A percentile compares a stretch with the other conserved stretches of the same genome.
Conservation (phyloP, 345 rosid species). For the Eutrema yunnanense region DNA sequence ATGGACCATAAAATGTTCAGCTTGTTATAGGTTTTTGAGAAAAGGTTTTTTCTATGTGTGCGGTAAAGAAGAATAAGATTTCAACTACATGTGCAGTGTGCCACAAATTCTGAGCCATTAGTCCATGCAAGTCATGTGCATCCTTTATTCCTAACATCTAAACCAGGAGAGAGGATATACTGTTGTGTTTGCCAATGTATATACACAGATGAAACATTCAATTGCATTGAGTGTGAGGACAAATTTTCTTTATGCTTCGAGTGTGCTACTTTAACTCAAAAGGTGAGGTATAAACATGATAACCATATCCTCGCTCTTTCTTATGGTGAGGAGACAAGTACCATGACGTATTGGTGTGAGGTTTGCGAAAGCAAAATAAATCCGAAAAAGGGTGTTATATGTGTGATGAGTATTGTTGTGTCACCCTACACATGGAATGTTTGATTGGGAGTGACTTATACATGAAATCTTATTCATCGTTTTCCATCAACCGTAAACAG, state of each 20-base stretch:
- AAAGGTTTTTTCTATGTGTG: too few species aligned
- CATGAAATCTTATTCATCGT: not conserved
- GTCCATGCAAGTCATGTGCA: not conserved
- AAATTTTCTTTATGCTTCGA: not conserved
- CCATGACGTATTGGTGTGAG: not conserved
- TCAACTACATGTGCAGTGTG: not conserved
- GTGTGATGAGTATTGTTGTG: not conserved
- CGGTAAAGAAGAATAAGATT: too few species aligned
- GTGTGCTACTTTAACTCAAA: not conserved
- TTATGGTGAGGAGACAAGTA: not conserved
- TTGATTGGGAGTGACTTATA: not conserved
- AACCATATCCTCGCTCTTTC: not conserved
- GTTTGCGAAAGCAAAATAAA: not conserved
- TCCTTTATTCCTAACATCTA: not conserved
- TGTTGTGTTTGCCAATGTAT: too few species aligned
- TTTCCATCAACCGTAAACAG: accelerated
- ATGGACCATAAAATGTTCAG: too few species aligned
- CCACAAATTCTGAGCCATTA: not conserved
- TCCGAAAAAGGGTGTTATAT: not conserved
- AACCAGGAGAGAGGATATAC: too few species aligned
- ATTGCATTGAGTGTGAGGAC: not conserved
- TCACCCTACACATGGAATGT: not conserved
- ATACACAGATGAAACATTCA: not conserved
- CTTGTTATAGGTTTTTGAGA: too few species aligned
- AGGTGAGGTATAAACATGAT: not conserved